phyloP scores from a whole-genome alignment of 768 basidiomycete species.

The Amanita brunnescens region DNA sequence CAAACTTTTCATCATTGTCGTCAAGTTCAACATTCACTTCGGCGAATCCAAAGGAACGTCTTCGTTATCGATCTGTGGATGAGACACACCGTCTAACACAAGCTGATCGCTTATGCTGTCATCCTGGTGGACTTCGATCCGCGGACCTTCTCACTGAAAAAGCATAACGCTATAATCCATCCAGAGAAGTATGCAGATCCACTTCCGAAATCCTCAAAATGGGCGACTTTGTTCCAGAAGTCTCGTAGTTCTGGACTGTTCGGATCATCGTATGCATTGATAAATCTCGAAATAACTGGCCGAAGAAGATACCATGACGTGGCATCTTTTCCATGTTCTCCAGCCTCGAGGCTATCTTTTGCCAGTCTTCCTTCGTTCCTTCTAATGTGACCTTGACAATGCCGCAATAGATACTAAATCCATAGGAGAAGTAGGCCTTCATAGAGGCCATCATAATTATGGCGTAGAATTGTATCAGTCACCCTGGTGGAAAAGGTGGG shows the following conservation, averaged over 20 bases:
- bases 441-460: constrained; percentile 26
- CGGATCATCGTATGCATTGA: constrained; percentile 21
- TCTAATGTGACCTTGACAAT: constrained; percentile 28
- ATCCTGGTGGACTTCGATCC: too few species aligned
- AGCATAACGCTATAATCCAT: constrained; percentile 31
- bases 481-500: constrained; percentile 26
- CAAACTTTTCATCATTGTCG: not conserved
- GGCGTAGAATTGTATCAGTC: constrained; percentile 20
- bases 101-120: constrained; percentile 7
- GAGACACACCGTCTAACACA: not conserved
- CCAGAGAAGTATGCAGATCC: constrained; percentile 22
- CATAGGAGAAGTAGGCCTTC: constrained; percentile 23
- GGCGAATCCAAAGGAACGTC: not conserved
- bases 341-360: constrained; percentile 19
- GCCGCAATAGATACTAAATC: constrained; percentile 19
- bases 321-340: constrained; percentile 23
- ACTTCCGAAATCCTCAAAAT: constrained; percentile 15
- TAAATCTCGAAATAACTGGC: constrained; percentile 24
- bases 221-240: constrained; percentile 24
- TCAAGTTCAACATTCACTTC: not conserved
- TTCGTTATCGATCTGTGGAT: not conserved
- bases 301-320: constrained; percentile 25
- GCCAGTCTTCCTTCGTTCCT: constrained; percentile 25
- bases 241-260: constrained; percentile 18
- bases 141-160: constrained; percentile 23